Conservation (phyloP, 495 filamentous ascomycete species). For the Talaromyces nanjingensis region DNA sequence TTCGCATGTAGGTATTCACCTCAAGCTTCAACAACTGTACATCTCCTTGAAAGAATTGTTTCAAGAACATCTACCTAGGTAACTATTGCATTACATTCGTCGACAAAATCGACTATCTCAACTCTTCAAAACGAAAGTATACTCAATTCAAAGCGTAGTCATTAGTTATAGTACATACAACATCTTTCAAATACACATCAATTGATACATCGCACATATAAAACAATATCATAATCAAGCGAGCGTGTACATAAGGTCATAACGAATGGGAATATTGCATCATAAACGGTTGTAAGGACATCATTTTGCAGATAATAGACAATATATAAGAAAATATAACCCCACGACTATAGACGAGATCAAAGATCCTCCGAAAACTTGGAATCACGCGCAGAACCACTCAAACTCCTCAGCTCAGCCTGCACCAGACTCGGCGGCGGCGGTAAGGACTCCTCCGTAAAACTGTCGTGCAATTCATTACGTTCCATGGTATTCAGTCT, state of each 20-base stretch:
- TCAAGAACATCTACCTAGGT: too few relatives aligned
- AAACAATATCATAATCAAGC: neutral
- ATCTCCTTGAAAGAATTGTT: too few relatives aligned
- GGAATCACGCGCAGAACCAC: slow-evolving; percentile 35
- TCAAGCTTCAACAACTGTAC: too few relatives aligned
- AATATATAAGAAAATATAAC: neutral
- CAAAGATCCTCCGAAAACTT: slow-evolving; percentile 45
- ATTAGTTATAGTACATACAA: neutral
- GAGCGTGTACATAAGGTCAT: neutral
- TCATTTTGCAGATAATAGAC: neutral
- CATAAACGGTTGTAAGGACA: neutral
- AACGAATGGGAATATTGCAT: neutral
- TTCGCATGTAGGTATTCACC: neutral
- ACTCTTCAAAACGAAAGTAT: too few relatives aligned
- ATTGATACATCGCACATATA: neutral
- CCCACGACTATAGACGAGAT: slow-evolving; percentile 2
- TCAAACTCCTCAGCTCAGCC: slow-evolving; percentile 24
- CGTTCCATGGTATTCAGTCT: slow-evolving; percentile 25
- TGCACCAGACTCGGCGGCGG: slow-evolving; percentile 25
- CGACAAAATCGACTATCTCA: too few relatives aligned
- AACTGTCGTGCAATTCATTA: slow-evolving; percentile 41
- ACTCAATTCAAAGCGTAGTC: neutral
- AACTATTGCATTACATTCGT: too few relatives aligned
- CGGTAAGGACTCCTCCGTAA: slow-evolving; percentile 37
- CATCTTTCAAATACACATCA: neutral